phyloP scores from a whole-genome alignment of 257 asterid genomes.

The Solanum arcanum region DNA sequence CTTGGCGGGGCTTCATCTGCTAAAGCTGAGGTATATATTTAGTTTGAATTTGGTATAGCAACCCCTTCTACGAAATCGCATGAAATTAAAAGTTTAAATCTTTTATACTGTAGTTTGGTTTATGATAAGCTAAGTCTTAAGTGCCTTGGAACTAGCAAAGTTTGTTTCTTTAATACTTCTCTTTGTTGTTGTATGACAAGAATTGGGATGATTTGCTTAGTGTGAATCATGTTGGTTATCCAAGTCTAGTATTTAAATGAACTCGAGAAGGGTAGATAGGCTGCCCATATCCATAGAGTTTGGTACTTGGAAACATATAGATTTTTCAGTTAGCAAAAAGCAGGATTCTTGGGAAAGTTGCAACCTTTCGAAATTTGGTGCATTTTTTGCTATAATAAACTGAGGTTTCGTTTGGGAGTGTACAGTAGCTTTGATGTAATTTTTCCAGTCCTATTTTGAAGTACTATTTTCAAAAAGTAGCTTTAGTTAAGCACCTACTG shows the following conservation, averaged over 20 bases:
- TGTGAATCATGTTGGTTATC: background rate
- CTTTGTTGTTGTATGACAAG: background rate
- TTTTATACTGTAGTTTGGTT: background rate
- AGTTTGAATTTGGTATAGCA: background rate
- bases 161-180: background rate
- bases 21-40: slow-evolving; percentile 65
- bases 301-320: background rate
- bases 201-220: background rate
- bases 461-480: background rate
- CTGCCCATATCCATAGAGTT: background rate
- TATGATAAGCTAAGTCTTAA: background rate
- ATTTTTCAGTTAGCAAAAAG: background rate
- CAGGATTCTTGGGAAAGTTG: background rate
- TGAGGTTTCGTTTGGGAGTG: background rate
- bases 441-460: background rate
- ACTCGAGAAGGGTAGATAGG: background rate
- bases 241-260: background rate
- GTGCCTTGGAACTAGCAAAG: background rate
- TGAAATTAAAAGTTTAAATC: background rate
- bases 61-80: background rate
- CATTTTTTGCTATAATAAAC: background rate
- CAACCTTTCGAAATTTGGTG: background rate
- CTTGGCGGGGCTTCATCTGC: slow-evolving; percentile 88
- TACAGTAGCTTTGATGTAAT: background rate
- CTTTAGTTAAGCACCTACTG: background rate